Conservation (phyloP, 495 filamentous ascomycete genomes). For the Penicillium samsonianum region DNA sequence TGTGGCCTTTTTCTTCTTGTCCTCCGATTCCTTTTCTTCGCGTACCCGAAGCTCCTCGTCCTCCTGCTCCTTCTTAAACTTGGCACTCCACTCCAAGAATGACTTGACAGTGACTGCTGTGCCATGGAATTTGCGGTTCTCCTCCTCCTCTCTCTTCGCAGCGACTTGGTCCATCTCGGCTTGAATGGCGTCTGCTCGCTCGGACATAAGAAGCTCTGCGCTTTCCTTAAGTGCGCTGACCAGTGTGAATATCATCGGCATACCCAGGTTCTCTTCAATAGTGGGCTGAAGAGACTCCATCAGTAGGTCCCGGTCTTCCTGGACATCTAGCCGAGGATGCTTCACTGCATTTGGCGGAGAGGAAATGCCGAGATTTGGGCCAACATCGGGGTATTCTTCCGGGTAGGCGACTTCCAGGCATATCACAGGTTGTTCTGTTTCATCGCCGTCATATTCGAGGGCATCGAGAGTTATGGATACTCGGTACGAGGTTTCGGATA, state of each 20-base stretch:
- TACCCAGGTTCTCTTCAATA: slow-evolving; percentile 88
- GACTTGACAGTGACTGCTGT: slow-evolving; percentile 79
- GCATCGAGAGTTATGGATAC: slow-evolving; percentile 81
- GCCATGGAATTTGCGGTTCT: slow-evolving; percentile 96
- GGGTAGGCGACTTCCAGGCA: slow-evolving; percentile 84
- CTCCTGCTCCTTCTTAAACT: slow-evolving; percentile 77
- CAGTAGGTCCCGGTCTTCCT: slow-evolving; percentile 69
- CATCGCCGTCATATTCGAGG: slow-evolving; percentile 58
- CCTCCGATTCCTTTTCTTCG: slow-evolving; percentile 72
- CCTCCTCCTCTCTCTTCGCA: slow-evolving; percentile 77
- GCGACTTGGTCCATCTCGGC: slow-evolving; percentile 63
- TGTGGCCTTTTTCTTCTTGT: slow-evolving; percentile 65
- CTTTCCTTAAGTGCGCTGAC: slow-evolving; percentile 83
- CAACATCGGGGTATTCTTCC: slow-evolving; percentile 80
- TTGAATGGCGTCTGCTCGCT: slow-evolving; percentile 64
- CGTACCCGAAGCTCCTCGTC: slow-evolving; percentile 61
- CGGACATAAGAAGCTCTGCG: slow-evolving; percentile 74
- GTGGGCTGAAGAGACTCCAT: slow-evolving; percentile 66
- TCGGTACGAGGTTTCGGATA: slow-evolving; percentile 82
- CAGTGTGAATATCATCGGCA: slow-evolving; percentile 97
- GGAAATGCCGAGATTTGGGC: slow-evolving; percentile 75
- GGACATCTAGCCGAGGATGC: slow-evolving; percentile 62
- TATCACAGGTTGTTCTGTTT: slow-evolving; percentile 54
- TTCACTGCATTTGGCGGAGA: slow-evolving; percentile 67
- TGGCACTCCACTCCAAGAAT: slow-evolving; percentile 78